Evolutionary conservation across 768 basidiomycete species (phyloP).

Genomic region (Fibroporia radiculosa): DNA sequence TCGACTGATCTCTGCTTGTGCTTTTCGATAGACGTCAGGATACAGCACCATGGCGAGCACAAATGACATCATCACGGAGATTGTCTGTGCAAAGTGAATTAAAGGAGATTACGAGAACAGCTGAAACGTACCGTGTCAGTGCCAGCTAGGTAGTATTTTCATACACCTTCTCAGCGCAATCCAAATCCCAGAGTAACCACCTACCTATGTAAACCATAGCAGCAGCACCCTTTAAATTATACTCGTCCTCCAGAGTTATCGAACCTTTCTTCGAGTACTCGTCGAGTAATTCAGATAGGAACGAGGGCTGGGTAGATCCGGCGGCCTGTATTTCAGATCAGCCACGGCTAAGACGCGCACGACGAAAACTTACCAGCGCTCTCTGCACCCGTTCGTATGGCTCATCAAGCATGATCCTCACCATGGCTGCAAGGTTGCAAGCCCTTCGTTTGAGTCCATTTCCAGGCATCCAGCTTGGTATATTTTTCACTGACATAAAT

Average conservation of each 20-base stretch:
- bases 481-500: constrained; percentile 38
- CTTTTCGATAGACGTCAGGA: constrained; percentile 13
- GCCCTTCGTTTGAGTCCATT: constrained; percentile 34
- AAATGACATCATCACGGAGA: constrained; percentile 7
- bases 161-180: not conserved
- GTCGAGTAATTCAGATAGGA: not conserved
- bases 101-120: not conserved
- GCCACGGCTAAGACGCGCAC: no score
- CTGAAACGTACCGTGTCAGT: constrained; percentile 11
- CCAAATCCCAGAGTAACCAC: not conserved
- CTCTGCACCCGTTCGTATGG: constrained; percentile 16
- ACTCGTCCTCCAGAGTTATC: not conserved
- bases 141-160: constrained; percentile 6
- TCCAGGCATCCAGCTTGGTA: not conserved
- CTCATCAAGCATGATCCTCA: constrained; percentile 8
- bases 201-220: constrained; percentile 17
- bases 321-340: no score
- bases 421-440: not conserved
- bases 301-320: not conserved
- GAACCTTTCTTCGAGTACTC: not conserved
- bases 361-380: constrained; percentile 12
- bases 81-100: constrained; percentile 1
- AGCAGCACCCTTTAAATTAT: constrained; percentile 11
- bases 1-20: constrained; percentile 19
- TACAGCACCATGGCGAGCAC: constrained; percentile 11